Conservation (phyloP, 2,329 filamentous ascomycete genomes). For the Pyricularia grisea region DNA sequence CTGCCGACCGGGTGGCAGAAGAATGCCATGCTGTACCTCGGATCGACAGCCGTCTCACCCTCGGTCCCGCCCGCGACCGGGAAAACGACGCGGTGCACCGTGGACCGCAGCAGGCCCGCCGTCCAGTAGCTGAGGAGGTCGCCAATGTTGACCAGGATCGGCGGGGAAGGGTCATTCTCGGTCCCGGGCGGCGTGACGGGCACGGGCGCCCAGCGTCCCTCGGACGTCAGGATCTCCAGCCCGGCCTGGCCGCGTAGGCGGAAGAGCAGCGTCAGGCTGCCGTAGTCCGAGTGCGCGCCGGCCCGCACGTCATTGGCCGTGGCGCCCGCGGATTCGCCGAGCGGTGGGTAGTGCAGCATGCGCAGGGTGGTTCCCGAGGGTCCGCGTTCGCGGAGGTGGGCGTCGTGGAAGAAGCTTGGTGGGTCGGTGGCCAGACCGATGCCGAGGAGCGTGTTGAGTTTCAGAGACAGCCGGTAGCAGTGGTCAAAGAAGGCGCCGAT, state of each 20-base stretch:
- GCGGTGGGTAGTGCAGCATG: slow-evolving; percentile 63
- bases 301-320: slow-evolving; percentile 61
- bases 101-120: slow-evolving; percentile 74
- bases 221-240: slow-evolving; percentile 65
- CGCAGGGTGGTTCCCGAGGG: slow-evolving; percentile 53
- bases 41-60: slow-evolving; percentile 38
- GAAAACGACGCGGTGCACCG: slow-evolving; percentile 83
- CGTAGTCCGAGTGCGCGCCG: slow-evolving; percentile 87
- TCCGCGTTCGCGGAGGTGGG: slow-evolving; percentile 34
- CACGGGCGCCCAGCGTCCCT: slow-evolving; percentile 49
- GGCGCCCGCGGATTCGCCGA: slow-evolving; percentile 23
- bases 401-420: slow-evolving; percentile 43
- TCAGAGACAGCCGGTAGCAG: slow-evolving; percentile 65
- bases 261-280: slow-evolving; percentile 67
- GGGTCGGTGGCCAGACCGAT: slow-evolving; percentile 55
- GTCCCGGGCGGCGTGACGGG: slow-evolving; percentile 56
- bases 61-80: slow-evolving; percentile 18
- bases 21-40: slow-evolving; percentile 58
- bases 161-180: slow-evolving; percentile 50
- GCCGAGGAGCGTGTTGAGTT: slow-evolving; percentile 68
- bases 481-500: slow-evolving; percentile 58
- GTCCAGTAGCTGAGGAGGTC: slow-evolving; percentile 79
- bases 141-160: slow-evolving; percentile 72
- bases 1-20: slow-evolving; percentile 56
- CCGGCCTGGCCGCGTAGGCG: slow-evolving; percentile 78